Evolutionary conservation across 306 rosid genomes (phyloP).

Genomic region (Rosa multiflora): DNA sequence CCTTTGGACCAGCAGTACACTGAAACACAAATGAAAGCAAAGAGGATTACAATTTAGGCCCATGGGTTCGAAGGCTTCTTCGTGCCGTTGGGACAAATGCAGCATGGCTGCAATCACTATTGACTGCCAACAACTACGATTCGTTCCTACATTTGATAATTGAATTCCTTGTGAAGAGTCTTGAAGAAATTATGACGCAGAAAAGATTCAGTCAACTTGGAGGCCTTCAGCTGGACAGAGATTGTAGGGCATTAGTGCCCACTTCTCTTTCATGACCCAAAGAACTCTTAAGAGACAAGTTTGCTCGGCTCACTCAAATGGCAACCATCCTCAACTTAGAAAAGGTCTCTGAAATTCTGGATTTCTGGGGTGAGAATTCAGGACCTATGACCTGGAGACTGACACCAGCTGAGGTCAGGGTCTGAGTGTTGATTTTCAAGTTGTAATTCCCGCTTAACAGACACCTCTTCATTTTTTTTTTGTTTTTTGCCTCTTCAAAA

Average conservation of each 20-base stretch:
- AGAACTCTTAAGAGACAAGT: slow-evolving; percentile 92
- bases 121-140: slow-evolving; percentile 88
- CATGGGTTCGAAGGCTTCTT: slow-evolving; percentile 96
- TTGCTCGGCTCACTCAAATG: slow-evolving; percentile 95
- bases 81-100: slow-evolving; percentile 85
- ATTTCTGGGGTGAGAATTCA: slow-evolving; percentile 97
- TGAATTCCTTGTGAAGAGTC: no score
- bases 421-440: no score
- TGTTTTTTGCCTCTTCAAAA: no score
- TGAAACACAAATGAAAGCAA: no score
- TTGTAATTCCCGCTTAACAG: no score
- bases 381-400: slow-evolving; percentile 99
- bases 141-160: slow-evolving; percentile 50
- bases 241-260: slow-evolving; percentile 89
- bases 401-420: slow-evolving; percentile 94
- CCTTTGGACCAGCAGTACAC: no score
- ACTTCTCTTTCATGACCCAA: slow-evolving; percentile 89
- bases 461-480: no score
- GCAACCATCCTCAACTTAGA: slow-evolving; percentile 91
- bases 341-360: slow-evolving; percentile 93
- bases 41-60: slow-evolving; percentile 4
- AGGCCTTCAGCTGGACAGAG: slow-evolving; percentile 96
- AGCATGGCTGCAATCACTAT: slow-evolving; percentile 74
- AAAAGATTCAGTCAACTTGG: slow-evolving; percentile 93
- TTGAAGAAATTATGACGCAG: slow-evolving; percentile 63